Evolutionary conservation across 2,329 filamentous ascomycete species (phyloP).

Genomic region (Cladophialophora bantiana): DNA sequence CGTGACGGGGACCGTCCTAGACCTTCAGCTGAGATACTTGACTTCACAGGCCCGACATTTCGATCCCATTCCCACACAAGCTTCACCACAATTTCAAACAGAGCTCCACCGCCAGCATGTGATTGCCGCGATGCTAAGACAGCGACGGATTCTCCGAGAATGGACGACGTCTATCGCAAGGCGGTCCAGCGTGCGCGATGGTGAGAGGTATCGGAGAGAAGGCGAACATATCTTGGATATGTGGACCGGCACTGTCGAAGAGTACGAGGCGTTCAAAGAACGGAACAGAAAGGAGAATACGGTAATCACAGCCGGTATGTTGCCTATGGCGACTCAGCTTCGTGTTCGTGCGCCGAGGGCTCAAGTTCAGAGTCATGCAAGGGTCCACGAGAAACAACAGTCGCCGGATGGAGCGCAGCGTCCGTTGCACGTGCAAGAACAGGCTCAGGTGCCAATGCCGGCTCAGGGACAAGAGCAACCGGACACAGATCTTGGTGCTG

Average conservation of each 20-base stretch:
- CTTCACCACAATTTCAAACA: background rate
- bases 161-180: background rate
- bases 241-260: conserved; percentile 15
- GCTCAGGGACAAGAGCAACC: background rate
- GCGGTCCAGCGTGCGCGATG: conserved; percentile 1
- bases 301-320: background rate
- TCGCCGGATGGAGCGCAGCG: background rate
- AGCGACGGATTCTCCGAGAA: conserved; percentile 11
- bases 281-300: conserved; percentile 16
- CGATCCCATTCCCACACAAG: background rate
- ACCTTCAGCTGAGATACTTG: conserved; percentile 12
- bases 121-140: conserved; percentile 17
- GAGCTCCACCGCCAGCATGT: background rate
- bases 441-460: background rate
- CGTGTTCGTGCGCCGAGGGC: background rate
- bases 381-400: background rate
- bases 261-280: conserved; percentile 8
- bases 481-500: background rate
- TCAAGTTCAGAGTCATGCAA: conserved; percentile 1
- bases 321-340: conserved; percentile 1
- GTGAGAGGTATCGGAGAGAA: conserved; percentile 21
- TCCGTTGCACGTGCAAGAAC: background rate
- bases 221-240: conserved; percentile 5
- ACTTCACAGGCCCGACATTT: background rate
- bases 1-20: background rate